A percentile compares a stretch with the other conserved stretches of the same genome.
Conservation (phyloP, 108 stramenopile genomes). For the Ochromonas danica region DNA sequence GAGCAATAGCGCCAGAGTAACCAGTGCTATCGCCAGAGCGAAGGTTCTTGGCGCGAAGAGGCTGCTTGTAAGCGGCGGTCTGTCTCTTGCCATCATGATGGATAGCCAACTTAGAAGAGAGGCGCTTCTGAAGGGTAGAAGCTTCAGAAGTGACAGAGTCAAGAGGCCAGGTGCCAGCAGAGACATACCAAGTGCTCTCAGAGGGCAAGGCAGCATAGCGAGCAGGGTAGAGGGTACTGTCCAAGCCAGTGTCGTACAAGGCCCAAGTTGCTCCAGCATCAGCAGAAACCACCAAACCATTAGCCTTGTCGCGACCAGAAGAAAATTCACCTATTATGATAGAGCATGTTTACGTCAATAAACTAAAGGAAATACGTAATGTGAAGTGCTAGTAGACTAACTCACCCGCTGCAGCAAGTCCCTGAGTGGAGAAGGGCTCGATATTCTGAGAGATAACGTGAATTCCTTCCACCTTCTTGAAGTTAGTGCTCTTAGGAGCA, state of each 20-base stretch:
- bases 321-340: not conserved
- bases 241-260: not conserved
- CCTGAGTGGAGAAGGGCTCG: not conserved
- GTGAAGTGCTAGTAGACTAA: too few species aligned
- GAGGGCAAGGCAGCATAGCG: constrained; percentile 16
- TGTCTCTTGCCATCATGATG: not conserved
- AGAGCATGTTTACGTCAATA: too few species aligned
- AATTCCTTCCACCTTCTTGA: not conserved
- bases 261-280: constrained; percentile 3
- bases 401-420: too few species aligned
- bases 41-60: not conserved
- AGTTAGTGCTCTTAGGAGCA: not conserved
- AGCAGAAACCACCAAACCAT: not conserved
- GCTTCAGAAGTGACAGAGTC: not conserved
- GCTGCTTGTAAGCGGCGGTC: not conserved
- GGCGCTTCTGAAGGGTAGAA: not conserved
- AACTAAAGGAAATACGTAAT: too few species aligned
- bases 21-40: not conserved
- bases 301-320: not conserved
- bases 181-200: constrained; percentile 9
- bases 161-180: not conserved
- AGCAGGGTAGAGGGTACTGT: not conserved
- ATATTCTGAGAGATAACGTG: not conserved
- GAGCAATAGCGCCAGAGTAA: not conserved
- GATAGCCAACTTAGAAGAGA: not conserved